Evolutionary conservation across 1,284 basidiomycete genomes (phyloP), one percentile per base, ranked within the genome.

Genomic region (Marasmius oreades): DNA sequence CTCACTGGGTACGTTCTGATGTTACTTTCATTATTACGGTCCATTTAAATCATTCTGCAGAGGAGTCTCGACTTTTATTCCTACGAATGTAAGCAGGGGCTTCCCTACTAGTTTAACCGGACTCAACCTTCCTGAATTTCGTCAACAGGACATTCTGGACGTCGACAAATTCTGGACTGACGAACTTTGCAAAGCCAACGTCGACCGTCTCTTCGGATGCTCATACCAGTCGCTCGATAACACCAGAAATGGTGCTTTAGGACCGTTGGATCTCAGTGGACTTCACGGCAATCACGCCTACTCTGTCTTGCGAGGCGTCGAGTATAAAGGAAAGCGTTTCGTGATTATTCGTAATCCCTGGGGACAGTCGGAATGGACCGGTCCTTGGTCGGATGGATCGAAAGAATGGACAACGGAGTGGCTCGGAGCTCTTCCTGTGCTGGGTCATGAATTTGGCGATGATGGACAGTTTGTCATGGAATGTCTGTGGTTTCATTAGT

Each of bases 201-300:
- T 71, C 24, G 75, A 81, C 59, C 72, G 79, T 3, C 66, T 81
- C 16, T 80, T 81, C 59, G 74, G 76, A 1, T 78, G 75, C 56
- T 70, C 72, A 4, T 71, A 76, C 56, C 67, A 70, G 55, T 63
- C 59, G 26, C 69, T 79, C 39, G 67, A 73, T 57, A 63, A 62
- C 23, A 64, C 67, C 11, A 71, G 73, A 5, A 74, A 68, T 62
- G 71, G 73, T 2, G 58, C 62, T 3, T 14, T 45, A 5, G 64
- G 64, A 36, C 65, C n/a, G n/a, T n/a, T 69, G 1, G 66, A 61
- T 18, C 70, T 75, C 33, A 68, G 73, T 56, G 76, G 77, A 2
- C 67, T 79, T 6, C 61, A 58, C 47, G 62, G 60, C 12, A 48
- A 56, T 10, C 71, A 73, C 52, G 69, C 71, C 1, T 73, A 73